phyloP scores from a whole-genome alignment of 352 stramenopile species.

The Globisporangium cylindrosporum region DNA sequence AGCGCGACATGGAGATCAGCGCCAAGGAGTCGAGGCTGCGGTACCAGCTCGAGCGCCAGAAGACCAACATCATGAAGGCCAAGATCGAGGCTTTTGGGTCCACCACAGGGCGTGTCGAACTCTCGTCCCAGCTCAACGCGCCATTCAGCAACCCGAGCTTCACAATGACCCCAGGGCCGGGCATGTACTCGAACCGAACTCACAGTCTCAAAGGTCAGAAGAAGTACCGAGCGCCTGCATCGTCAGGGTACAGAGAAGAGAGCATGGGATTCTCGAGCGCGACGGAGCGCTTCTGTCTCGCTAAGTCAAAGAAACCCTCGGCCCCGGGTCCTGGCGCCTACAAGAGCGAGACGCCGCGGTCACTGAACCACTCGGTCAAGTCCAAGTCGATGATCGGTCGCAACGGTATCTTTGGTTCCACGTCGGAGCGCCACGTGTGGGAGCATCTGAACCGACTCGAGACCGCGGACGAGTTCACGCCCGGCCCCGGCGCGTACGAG shows the following conservation, averaged over 20 bases:
- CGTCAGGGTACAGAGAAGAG: constrained; percentile 28
- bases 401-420: constrained; percentile 74
- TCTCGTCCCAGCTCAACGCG: constrained; percentile 53
- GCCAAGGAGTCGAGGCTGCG: constrained; percentile 48
- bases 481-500: constrained; percentile 59
- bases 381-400: constrained; percentile 50
- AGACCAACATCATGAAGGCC: constrained; percentile 18
- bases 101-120: constrained; percentile 47
- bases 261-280: constrained; percentile 66
- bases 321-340: constrained; percentile 54
- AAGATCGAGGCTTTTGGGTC: constrained; percentile 74
- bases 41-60: constrained; percentile 27
- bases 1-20: constrained; percentile 60
- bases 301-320: constrained; percentile 30
- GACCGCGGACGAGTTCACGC: constrained; percentile 36
- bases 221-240: constrained; percentile 9
- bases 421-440: constrained; percentile 70
- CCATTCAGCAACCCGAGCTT: constrained; percentile 59
- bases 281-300: constrained; percentile 59
- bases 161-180: constrained; percentile 54
- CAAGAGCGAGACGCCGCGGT: constrained; percentile 60
- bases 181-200: constrained; percentile 37
- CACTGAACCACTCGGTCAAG: constrained; percentile 47
- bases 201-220: constrained; percentile 14
- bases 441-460: constrained; percentile 49